Conservation (phyloP, 495 filamentous ascomycete species). For the Penicillium goetzii region DNA sequence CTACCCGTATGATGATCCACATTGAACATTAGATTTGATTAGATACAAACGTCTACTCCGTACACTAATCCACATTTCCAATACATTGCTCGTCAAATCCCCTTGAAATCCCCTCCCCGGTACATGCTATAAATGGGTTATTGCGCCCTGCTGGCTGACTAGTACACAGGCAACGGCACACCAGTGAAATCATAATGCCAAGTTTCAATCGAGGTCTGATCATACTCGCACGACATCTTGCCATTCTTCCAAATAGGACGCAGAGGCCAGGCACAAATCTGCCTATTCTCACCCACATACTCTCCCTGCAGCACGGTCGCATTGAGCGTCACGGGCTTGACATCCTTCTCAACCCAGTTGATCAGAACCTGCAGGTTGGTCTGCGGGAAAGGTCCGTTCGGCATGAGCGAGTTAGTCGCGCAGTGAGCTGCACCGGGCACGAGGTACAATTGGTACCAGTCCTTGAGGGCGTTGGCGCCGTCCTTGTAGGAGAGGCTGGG, state of each 20-base stretch:
- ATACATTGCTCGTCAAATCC: not conserved
- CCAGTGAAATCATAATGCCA: slow-evolving; percentile 43
- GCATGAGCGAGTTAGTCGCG: slow-evolving; percentile 39
- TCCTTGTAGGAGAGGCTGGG: slow-evolving; percentile 39
- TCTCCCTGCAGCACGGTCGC: slow-evolving; percentile 37
- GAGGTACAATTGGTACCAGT: slow-evolving; percentile 57
- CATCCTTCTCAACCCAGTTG: slow-evolving; percentile 55
- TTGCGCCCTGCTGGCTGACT: not conserved
- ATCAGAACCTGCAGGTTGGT: slow-evolving; percentile 48
- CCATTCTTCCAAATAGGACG: slow-evolving; percentile 47
- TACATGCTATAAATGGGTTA: not conserved
- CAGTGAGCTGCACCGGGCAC: slow-evolving; percentile 59
- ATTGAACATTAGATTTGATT: not conserved
- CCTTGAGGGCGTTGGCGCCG: slow-evolving; percentile 43
- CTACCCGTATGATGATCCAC: not conserved
- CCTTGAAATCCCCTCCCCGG: not conserved
- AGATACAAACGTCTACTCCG: not conserved
- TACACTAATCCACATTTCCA: not conserved
- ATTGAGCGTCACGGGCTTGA: slow-evolving; percentile 43
- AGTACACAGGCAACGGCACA: slow-evolving; percentile 32
- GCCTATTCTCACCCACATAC: slow-evolving; percentile 38
- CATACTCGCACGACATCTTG: slow-evolving; percentile 43
- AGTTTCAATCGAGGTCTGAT: slow-evolving; percentile 44
- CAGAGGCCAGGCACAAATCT: slow-evolving; percentile 52
- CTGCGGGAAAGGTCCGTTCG: slow-evolving; percentile 51